Evolutionary conservation across 805 yeast species (phyloP).

Genomic region (Candida suzukii): DNA sequence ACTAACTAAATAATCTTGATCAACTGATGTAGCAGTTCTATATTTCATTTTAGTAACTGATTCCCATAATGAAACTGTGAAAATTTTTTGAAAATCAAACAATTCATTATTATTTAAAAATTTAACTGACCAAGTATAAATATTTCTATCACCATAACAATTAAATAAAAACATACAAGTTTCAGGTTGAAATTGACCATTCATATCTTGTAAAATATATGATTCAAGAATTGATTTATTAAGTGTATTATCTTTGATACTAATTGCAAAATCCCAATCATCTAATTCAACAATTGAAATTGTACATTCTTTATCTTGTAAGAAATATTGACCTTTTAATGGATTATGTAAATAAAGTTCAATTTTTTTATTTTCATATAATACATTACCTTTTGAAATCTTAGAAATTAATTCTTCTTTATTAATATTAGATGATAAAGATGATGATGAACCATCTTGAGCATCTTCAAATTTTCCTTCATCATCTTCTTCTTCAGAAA

Average conservation of each 20-base stretch:
- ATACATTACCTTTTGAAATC: slow-evolving; percentile 6
- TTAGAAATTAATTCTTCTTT: neutral
- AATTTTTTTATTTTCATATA: slow-evolving; percentile 9
- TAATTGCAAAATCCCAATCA: slow-evolving; percentile 45
- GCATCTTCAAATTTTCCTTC: slow-evolving; percentile 18
- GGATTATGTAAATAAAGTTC: slow-evolving; percentile 52
- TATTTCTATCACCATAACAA: slow-evolving; percentile 31
- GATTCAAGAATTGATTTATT: slow-evolving; percentile 29
- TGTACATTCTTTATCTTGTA: slow-evolving; percentile 28
- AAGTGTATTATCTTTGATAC: slow-evolving; percentile 13
- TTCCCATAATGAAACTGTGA: slow-evolving; percentile 58
- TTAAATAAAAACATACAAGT: slow-evolving; percentile 61
- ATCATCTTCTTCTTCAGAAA: slow-evolving; percentile 15
- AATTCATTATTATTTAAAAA: slow-evolving; percentile 37
- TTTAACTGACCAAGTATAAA: slow-evolving; percentile 57
- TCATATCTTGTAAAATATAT: slow-evolving; percentile 41
- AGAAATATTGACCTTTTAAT: slow-evolving; percentile 36
- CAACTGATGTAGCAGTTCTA: slow-evolving; percentile 33
- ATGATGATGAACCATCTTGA: slow-evolving; percentile 13
- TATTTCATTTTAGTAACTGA: slow-evolving; percentile 43
- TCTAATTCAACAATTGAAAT: slow-evolving; percentile 39
- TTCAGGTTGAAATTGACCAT: slow-evolving; percentile 59
- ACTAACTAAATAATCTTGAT: slow-evolving; percentile 44
- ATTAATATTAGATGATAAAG: neutral
- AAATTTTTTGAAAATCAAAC: slow-evolving; percentile 42